phyloP scores from a whole-genome alignment of 441 rosid species.

The Melastoma candidum region DNA sequence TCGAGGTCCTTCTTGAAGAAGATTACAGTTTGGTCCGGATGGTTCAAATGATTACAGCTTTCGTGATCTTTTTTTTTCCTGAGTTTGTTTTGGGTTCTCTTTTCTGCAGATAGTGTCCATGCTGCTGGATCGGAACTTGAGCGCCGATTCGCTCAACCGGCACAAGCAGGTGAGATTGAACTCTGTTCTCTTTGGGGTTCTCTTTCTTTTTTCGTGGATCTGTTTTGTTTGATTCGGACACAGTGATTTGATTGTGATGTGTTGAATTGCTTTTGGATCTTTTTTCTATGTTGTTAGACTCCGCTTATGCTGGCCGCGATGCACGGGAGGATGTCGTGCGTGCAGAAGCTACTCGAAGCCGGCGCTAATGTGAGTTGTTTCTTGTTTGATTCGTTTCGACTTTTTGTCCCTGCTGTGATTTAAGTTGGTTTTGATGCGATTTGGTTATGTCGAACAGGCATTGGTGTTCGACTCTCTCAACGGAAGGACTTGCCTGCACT shows the following conservation, averaged over 20 bases:
- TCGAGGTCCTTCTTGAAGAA: slow-evolving; percentile 40
- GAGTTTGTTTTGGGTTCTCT: slow-evolving; percentile 14
- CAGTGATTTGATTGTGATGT: slow-evolving; percentile 6
- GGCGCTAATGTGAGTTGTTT: slow-evolving; percentile 73
- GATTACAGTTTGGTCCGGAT: no score
- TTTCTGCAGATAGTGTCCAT: slow-evolving; percentile 52
- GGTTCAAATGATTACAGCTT: slow-evolving; percentile 8
- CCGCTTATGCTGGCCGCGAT: slow-evolving; percentile 96
- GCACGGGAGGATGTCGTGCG: slow-evolving; percentile 71
- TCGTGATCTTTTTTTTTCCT: neutral
- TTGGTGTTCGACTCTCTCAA: slow-evolving; percentile 60
- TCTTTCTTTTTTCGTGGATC: slow-evolving; percentile 1
- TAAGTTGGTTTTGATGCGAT: slow-evolving; percentile 1
- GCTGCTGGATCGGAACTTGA: slow-evolving; percentile 59
- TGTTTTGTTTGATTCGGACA: slow-evolving; percentile 4
- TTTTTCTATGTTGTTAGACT: slow-evolving; percentile 36
- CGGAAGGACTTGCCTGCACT: slow-evolving; percentile 70
- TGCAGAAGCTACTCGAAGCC: slow-evolving; percentile 72
- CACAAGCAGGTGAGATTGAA: slow-evolving; percentile 63
- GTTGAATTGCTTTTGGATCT: slow-evolving; percentile 9
- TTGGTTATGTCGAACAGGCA: slow-evolving; percentile 29
- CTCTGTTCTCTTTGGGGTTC: slow-evolving; percentile 2
- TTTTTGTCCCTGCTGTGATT: neutral
- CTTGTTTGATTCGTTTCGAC: neutral
- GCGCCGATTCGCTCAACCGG: slow-evolving; percentile 80